Conservation (phyloP, 345 rosid species). For the Angophora floribunda region DNA sequence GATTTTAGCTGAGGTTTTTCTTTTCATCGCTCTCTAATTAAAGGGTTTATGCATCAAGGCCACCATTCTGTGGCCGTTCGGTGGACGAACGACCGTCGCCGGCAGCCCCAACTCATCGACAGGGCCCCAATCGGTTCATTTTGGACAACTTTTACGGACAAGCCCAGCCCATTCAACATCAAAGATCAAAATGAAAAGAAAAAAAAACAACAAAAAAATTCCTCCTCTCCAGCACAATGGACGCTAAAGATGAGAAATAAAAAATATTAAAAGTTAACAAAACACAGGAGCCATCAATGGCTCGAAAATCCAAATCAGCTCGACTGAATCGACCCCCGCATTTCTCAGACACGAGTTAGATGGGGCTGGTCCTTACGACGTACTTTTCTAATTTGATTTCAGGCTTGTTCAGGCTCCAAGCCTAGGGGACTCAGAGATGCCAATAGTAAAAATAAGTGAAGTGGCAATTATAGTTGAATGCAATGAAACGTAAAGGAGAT, state of each 20-base stretch:
- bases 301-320: neutral
- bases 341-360: neutral
- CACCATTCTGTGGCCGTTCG: too few species aligned
- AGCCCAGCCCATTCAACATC: too few species aligned
- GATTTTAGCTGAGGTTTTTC: neutral
- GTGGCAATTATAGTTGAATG: too few species aligned
- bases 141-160: too few species aligned
- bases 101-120: neutral
- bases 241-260: neutral
- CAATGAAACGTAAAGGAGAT: neutral
- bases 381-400: neutral
- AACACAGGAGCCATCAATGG: neutral
- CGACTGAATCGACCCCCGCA: accelerated
- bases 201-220: too few species aligned
- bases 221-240: neutral
- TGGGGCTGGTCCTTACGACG: accelerated
- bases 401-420: neutral
- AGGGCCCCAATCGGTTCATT: too few species aligned
- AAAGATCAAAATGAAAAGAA: too few species aligned
- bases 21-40: neutral
- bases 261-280: too few species aligned
- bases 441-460: neutral
- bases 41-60: too few species aligned
- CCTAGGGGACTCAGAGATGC: accelerated
- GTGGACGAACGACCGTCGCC: too few species aligned